Evolutionary conservation across 495 filamentous ascomycete genomes (phyloP).

Genomic region (Penicillium flavigenum): DNA sequence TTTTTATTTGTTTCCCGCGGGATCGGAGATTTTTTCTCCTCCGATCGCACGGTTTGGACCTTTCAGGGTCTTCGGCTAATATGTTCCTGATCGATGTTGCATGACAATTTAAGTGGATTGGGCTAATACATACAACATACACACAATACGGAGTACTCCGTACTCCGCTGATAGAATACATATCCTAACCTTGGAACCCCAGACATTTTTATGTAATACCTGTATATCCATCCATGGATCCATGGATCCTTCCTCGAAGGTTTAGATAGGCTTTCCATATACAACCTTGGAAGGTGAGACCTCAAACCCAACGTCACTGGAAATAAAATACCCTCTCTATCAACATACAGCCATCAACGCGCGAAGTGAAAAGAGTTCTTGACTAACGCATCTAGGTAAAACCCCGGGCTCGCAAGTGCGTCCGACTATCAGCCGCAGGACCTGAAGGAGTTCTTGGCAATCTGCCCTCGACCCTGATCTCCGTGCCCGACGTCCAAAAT

Average conservation of each 20-base stretch:
- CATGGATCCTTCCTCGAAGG: not conserved
- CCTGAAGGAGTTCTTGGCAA: slow-evolving; percentile 26
- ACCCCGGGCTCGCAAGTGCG: not conserved
- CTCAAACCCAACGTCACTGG: not conserved
- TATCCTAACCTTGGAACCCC: not conserved
- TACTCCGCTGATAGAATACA: not conserved
- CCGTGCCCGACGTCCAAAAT: slow-evolving; percentile 8
- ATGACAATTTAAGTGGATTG: slow-evolving; percentile 16
- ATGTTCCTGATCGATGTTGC: slow-evolving; percentile 17
- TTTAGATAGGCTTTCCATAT: not conserved
- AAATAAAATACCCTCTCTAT: not conserved
- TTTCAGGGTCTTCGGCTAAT: slow-evolving; percentile 20
- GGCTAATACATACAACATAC: not conserved
- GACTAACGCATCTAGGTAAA: not conserved
- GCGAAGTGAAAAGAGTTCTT: not conserved
- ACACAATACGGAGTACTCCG: not conserved
- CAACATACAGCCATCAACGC: not conserved
- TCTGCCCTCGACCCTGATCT: slow-evolving; percentile 21
- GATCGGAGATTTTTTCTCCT: slow-evolving; percentile 23
- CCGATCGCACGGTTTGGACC: slow-evolving; percentile 13
- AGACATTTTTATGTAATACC: not conserved
- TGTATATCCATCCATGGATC: not conserved
- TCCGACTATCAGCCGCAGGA: slow-evolving; percentile 22
- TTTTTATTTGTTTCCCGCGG: not conserved
- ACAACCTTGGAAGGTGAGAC: not conserved